Percentiles rank a stretch among this genome's conserved stretches.
These are phyloP conservation scores for Yamadazyma dendronema DNA, from an alignment of 1,139 yeast genomes.

Conservation along the genomic window DNA sequence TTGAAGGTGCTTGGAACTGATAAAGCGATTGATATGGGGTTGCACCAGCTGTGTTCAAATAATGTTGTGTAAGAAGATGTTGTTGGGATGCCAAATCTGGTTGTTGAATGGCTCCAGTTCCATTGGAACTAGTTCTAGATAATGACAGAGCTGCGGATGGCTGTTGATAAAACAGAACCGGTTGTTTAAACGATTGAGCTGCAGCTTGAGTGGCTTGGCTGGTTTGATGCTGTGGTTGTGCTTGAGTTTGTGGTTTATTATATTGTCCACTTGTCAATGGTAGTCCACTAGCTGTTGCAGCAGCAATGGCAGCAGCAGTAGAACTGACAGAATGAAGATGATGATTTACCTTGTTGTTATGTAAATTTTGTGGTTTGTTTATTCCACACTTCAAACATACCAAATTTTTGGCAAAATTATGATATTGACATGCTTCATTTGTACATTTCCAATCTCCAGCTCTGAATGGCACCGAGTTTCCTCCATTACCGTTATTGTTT, in stretches of 20 bases:
- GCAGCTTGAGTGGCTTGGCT: not conserved
- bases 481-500: slow-evolving; percentile 9
- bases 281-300: slow-evolving; percentile 55
- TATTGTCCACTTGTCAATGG: slow-evolving; percentile 29
- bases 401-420: slow-evolving; percentile 89
- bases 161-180: not conserved
- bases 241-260: not conserved
- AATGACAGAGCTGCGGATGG: slow-evolving; percentile 3
- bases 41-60: not conserved
- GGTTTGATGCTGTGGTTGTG: not conserved
- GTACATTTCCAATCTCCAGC: slow-evolving; percentile 98
- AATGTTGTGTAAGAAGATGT: not conserved
- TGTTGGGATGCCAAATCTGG: not conserved
- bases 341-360: slow-evolving; percentile 15
- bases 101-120: slow-evolving; percentile 1
- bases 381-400: slow-evolving; percentile 88
- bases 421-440: slow-evolving; percentile 76
- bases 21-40: not conserved
- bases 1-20: slow-evolving; percentile 2
- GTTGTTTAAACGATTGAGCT: not conserved
- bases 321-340: slow-evolving; percentile 38
- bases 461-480: slow-evolving; percentile 69
- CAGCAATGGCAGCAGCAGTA: slow-evolving; percentile 52
- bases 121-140: slow-evolving; percentile 13
- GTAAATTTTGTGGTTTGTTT: slow-evolving; percentile 53